phyloP scores from a whole-genome alignment of 2,329 filamentous ascomycete genomes.

The Neopestalotiopsis rosae region DNA sequence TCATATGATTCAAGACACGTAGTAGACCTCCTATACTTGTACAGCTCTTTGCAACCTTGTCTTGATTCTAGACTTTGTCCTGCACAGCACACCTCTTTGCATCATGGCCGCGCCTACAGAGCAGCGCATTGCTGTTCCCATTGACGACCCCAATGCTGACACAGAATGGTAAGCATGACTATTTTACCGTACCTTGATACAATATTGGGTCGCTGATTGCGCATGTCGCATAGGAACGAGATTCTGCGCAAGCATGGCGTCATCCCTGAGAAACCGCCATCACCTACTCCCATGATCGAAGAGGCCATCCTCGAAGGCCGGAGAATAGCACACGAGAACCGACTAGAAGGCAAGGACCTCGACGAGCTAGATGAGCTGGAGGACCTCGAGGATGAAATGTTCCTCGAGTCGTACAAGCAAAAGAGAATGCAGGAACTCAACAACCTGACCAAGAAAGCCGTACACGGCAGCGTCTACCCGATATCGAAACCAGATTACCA shows the following conservation, averaged over 20 bases:
- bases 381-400: constrained; percentile 92
- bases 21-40: not conserved
- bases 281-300: constrained; percentile 93
- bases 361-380: constrained; percentile 94
- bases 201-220: not conserved
- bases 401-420: constrained; percentile 85
- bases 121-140: constrained; percentile 76
- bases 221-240: constrained; percentile 75
- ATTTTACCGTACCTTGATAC: too few species aligned
- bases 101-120: constrained; percentile 67
- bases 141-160: constrained; percentile 95
- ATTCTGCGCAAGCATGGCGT: constrained; percentile 96
- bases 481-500: constrained; percentile 94
- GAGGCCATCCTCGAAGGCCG: constrained; percentile 88
- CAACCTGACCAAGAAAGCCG: constrained; percentile 73
- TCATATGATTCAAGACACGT: not conserved
- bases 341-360: constrained; percentile 90
- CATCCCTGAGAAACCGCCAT: constrained; percentile 97
- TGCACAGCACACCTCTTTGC: not conserved
- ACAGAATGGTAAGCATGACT: constrained; percentile 80
- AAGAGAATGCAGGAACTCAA: constrained; percentile 86
- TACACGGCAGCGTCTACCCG: constrained; percentile 91
- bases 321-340: constrained; percentile 85
- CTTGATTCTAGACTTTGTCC: not conserved
- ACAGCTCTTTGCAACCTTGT: not conserved